phyloP scores from a whole-genome alignment of 2,329 filamentous ascomycete species.

The Ceratocystis papillata region DNA sequence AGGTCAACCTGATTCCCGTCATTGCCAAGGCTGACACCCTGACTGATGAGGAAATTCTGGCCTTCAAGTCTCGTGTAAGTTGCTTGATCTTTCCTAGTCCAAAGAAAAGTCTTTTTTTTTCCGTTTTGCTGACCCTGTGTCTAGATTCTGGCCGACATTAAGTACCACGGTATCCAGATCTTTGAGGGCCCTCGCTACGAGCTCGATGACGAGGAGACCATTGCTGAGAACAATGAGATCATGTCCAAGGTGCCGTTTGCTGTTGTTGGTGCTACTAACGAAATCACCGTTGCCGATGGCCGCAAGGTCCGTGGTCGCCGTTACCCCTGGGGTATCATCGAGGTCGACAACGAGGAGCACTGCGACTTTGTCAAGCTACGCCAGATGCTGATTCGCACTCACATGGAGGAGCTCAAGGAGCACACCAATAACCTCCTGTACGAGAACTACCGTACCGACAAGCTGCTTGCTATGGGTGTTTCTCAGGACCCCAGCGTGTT shows the following conservation, averaged over 20 bases:
- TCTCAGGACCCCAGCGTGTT: slow-evolving; percentile 98
- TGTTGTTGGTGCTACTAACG: slow-evolving; percentile 90
- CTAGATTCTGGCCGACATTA: slow-evolving; percentile 92
- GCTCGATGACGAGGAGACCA: slow-evolving; percentile 97
- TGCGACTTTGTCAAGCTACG: slow-evolving; percentile 99
- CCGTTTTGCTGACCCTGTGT: neutral
- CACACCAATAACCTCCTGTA: slow-evolving; percentile 98
- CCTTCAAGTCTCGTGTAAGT: slow-evolving; percentile 93
- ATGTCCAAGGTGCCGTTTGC: slow-evolving; percentile 99
- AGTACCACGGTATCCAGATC: slow-evolving; percentile 95
- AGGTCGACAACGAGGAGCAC: slow-evolving; percentile 99
- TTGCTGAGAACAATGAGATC: slow-evolving; percentile 99
- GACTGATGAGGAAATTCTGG: slow-evolving; percentile 87
- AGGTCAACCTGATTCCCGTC: slow-evolving; percentile 98
- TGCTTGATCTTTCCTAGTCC: neutral
- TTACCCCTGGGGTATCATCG: slow-evolving; percentile 97
- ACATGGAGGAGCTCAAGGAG: slow-evolving; percentile 99
- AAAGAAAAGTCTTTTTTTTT: neutral
- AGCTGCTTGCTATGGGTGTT: slow-evolving; percentile 96
- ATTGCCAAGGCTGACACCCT: slow-evolving; percentile 98
- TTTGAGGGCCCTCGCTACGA: slow-evolving; percentile 98
- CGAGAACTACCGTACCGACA: slow-evolving; percentile 99
- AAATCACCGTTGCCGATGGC: slow-evolving; percentile 82
- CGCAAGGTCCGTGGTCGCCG: slow-evolving; percentile 91
- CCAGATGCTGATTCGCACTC: slow-evolving; percentile 98